Percentiles rank a stretch among this genome's conserved stretches.
phyloP scores from a whole-genome alignment of 306 rosid genomes.

The Ceratonia siliqua region DNA sequence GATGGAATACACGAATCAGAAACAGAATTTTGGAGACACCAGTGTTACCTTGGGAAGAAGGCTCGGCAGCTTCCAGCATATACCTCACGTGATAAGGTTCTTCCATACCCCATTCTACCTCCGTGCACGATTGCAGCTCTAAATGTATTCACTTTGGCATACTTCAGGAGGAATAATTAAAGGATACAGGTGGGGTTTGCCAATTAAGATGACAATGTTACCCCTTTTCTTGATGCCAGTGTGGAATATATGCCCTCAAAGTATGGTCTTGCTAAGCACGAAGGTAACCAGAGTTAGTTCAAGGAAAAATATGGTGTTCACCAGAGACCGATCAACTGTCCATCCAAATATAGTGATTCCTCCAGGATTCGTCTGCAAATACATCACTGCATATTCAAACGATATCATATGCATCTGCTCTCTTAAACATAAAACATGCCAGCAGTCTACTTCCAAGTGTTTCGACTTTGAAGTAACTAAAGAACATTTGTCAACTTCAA shows the following conservation, averaged over 20 bases:
- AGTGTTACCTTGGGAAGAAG: not conserved
- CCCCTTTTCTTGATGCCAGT: not conserved
- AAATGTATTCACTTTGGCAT: slow-evolving; percentile 19
- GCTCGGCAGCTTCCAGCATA: not conserved
- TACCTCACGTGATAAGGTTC: not conserved
- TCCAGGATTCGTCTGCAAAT: slow-evolving; percentile 80
- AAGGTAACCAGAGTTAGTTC: slow-evolving; percentile 68
- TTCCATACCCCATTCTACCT: not conserved
- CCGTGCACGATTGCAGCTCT: not conserved
- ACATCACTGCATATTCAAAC: slow-evolving; percentile 60
- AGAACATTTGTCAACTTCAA: slow-evolving; percentile 6
- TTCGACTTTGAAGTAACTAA: not conserved
- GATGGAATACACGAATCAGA: not conserved
- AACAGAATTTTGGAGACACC: not conserved
- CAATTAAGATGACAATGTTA: slow-evolving; percentile 12
- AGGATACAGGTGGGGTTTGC: not conserved
- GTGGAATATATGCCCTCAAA: slow-evolving; percentile 22
- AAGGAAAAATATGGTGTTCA: slow-evolving; percentile 79
- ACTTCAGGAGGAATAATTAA: slow-evolving; percentile 3
- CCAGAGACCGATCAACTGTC: slow-evolving; percentile 74
- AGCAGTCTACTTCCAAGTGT: not conserved
- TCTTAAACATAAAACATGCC: not conserved
- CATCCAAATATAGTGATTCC: slow-evolving; percentile 88
- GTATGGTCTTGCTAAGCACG: slow-evolving; percentile 65
- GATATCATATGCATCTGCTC: slow-evolving; percentile 13